phyloP scores from a whole-genome alignment of 2,329 filamentous ascomycete species.

The Chaetothyriales sp. region DNA sequence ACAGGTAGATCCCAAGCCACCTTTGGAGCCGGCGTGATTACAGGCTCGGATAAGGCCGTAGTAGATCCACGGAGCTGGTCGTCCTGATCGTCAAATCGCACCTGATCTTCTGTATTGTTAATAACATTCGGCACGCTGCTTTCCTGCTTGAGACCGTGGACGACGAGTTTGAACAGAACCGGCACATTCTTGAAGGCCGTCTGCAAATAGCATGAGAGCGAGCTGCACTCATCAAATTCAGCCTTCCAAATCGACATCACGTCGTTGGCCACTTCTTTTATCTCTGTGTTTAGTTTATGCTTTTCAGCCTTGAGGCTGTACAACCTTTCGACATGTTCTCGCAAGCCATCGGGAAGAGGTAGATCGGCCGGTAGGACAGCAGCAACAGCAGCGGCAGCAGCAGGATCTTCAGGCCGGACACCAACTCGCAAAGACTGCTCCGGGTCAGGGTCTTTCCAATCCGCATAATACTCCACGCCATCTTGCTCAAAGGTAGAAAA shows the following conservation, averaged over 20 bases:
- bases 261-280: slow-evolving; percentile 18
- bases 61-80: background rate
- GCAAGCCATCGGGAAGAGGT: slow-evolving; percentile 8
- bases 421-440: slow-evolving; percentile 3
- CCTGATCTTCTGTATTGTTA: slow-evolving; percentile 5
- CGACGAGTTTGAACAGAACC: slow-evolving; percentile 18
- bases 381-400: background rate
- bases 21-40: background rate
- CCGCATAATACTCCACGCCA: slow-evolving; percentile 12
- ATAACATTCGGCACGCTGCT: slow-evolving; percentile 5
- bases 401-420: background rate
- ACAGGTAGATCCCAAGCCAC: background rate
- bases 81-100: background rate
- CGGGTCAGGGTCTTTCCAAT: slow-evolving; percentile 14
- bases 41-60: background rate
- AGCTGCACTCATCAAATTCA: slow-evolving; percentile 18
- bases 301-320: slow-evolving; percentile 18
- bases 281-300: slow-evolving; percentile 15
- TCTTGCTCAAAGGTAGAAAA: slow-evolving; percentile 15
- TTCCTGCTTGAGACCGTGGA: slow-evolving; percentile 18
- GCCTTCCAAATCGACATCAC: slow-evolving; percentile 19
- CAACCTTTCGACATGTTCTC: slow-evolving; percentile 18
- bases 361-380: background rate
- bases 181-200: slow-evolving; percentile 20
- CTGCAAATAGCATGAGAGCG: slow-evolving; percentile 20